A percentile compares a stretch with the other conserved stretches of the same genome.
These are phyloP conservation scores for Mercurialis annua DNA, from an alignment of 345 rosid genomes.

Conservation along the genomic window DNA sequence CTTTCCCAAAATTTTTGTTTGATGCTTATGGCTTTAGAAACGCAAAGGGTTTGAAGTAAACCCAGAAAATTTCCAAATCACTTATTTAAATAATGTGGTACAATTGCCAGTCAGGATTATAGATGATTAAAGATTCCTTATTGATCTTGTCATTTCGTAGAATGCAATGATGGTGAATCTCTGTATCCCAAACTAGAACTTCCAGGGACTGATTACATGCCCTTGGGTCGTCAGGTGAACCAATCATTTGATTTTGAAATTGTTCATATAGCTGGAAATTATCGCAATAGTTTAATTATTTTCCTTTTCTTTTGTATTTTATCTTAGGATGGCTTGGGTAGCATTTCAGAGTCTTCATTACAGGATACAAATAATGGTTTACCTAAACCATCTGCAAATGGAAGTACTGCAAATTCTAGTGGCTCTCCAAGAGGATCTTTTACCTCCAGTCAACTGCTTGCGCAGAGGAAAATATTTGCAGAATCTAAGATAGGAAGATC, in stretches of 20 bases:
- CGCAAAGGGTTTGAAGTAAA: background rate
- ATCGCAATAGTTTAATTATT: background rate
- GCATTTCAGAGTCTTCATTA: constrained; percentile 28
- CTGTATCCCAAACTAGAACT: constrained; percentile 71
- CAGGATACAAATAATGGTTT: constrained; percentile 25
- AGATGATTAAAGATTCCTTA: constrained; percentile 8
- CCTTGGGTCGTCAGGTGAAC: constrained; percentile 55
- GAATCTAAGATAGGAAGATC: constrained; percentile 81
- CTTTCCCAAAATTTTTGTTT: background rate
- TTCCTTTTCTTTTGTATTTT: background rate
- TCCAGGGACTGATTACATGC: constrained; percentile 59
- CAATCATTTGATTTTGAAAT: constrained; percentile 4
- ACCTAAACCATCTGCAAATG: constrained; percentile 38
- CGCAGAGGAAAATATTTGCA: constrained; percentile 71
- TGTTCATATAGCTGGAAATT: background rate
- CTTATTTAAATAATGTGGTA: background rate
- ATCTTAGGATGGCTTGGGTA: constrained; percentile 38
- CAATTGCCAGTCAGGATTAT: background rate
- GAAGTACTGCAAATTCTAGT: constrained; percentile 37
- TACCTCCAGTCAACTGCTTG: constrained; percentile 48
- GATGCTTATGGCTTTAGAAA: background rate
- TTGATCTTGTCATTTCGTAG: constrained; percentile 31
- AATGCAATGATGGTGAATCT: constrained; percentile 56
- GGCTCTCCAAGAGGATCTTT: constrained; percentile 44
- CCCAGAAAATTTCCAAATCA: background rate